Evolutionary conservation across 2,329 filamentous ascomycete species (phyloP), one percentile per base, ranked within the genome.

Genomic region (Chaetoscypha palmicola): DNA sequence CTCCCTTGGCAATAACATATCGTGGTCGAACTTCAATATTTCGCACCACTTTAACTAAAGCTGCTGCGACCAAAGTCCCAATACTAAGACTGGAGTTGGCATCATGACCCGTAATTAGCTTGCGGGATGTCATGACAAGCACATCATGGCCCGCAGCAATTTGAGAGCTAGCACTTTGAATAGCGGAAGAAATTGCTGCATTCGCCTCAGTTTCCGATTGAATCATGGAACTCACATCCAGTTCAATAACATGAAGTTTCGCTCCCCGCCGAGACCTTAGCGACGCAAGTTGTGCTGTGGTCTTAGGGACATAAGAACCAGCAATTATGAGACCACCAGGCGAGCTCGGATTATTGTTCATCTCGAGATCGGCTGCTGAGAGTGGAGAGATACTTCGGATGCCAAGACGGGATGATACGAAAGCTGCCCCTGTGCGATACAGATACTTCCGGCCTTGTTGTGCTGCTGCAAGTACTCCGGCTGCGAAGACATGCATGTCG

Each of bases 301-400:
- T 79, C 50, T 78, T 79, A 2, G 74, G 73, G 0, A 79, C 74
- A 34, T 79, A 78, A 0, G 71, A 76, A 0, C 76, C 74, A 0
- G 73, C 74, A 12, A 79, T 67, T 14, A 78, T 67, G 0, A 79
- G 55, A 0, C 74, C 74, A 0, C 75, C 76, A 0, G 62, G 62
- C 2, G 58, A 45, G 10, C 53, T 52, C 1, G 59, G 58, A 0
- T 60, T 60, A 11, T 37, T 23, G 34, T 0, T 22, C 24, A 71
- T 57, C 0, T 64, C 49, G 0, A 78, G 59, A 19, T 74, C 64
- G 0, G 56, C 49, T 0, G 71, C 66, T 0, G 71, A 67, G 9
- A 78, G 66, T 0, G 74, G 74, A 0, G 69, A 57, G 14, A 76
- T 76, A 0, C 65, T 68, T 0, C 64, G 62, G 22, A 79, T 77